Evolutionary conservation across 345 rosid genomes (phyloP).

Genomic region (Melaleuca alternifolia): DNA sequence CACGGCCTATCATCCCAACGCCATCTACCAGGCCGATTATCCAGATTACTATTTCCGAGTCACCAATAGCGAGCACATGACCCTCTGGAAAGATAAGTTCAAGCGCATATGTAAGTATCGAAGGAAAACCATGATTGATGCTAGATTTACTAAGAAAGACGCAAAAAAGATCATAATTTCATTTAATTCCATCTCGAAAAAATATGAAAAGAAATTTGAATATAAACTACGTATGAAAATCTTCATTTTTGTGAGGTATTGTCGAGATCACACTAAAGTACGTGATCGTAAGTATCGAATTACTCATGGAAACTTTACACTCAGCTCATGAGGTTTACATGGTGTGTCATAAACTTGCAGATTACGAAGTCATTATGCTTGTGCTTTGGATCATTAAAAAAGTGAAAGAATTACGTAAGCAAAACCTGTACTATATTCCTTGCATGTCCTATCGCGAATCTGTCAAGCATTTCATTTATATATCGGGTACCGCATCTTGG

Average conservation of each 20-base stretch:
- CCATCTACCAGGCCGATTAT: not conserved
- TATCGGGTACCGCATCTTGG: not conserved
- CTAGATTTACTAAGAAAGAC: not conserved
- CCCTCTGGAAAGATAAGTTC: conserved; percentile 6
- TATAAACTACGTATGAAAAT: not conserved
- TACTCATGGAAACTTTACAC: not conserved
- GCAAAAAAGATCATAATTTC: no score
- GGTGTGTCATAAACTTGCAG: not conserved
- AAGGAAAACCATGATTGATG: not conserved
- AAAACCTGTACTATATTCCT: not conserved
- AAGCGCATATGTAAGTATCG: conserved; percentile 7
- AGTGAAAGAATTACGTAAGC: not conserved
- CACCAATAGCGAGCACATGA: conserved; percentile 4
- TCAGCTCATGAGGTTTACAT: not conserved
- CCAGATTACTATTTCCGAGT: not conserved
- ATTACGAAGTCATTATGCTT: not conserved
- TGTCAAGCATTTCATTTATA: no score
- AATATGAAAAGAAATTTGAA: not conserved
- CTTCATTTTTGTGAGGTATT: fast-evolving
- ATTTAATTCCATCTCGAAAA: not conserved
- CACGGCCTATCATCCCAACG: conserved; percentile 1
- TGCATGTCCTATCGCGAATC: not conserved
- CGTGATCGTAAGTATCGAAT: not conserved
- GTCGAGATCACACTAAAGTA: fast-evolving
- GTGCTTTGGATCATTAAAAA: not conserved